Conservation (phyloP, 73 alveolate species). For the Paramecium octaurelia region DNA sequence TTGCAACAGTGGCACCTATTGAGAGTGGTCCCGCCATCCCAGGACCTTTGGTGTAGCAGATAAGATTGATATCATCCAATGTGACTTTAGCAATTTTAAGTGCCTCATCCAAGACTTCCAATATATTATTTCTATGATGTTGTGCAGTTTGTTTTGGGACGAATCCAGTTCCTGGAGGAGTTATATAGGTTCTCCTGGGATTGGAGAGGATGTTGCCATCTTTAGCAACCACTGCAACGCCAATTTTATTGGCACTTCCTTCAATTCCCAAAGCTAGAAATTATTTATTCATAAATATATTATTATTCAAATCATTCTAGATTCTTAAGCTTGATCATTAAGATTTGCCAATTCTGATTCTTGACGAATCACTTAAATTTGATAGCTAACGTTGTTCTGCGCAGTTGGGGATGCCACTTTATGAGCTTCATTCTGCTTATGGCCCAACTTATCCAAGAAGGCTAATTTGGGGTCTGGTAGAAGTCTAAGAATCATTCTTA, state of each 20-base stretch:
- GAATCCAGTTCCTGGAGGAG: conserved; percentile 99
- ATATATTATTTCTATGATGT: conserved; percentile 91
- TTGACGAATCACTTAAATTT: neutral
- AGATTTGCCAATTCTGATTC: neutral
- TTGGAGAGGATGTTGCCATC: conserved; percentile 94
- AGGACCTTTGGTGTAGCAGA: conserved; percentile 98
- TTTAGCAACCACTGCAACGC: conserved; percentile 84
- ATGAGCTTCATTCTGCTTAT: neutral
- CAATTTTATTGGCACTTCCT: conserved; percentile 93
- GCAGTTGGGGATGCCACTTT: neutral
- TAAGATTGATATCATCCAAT: conserved; percentile 81
- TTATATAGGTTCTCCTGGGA: conserved; percentile 92
- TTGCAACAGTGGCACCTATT: conserved; percentile 96
- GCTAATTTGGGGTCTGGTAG: conserved; percentile 29
- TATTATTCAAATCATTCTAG: neutral
- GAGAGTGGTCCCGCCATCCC: conserved; percentile 98
- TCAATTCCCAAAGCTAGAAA: conserved; percentile 86
- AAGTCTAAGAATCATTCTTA: conserved; percentile 48
- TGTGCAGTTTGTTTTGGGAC: conserved; percentile 97
- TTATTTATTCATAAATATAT: conserved; percentile 13
- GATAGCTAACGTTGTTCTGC: neutral
- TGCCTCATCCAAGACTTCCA: conserved; percentile 86
- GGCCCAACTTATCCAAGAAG: neutral
- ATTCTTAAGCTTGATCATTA: neutral
- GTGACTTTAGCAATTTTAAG: conserved; percentile 82